A percentile compares a stretch with the other conserved stretches of the same genome.
phyloP scores from a whole-genome alignment of 495 filamentous ascomycete genomes.

The Trichoderma erinaceum region DNA sequence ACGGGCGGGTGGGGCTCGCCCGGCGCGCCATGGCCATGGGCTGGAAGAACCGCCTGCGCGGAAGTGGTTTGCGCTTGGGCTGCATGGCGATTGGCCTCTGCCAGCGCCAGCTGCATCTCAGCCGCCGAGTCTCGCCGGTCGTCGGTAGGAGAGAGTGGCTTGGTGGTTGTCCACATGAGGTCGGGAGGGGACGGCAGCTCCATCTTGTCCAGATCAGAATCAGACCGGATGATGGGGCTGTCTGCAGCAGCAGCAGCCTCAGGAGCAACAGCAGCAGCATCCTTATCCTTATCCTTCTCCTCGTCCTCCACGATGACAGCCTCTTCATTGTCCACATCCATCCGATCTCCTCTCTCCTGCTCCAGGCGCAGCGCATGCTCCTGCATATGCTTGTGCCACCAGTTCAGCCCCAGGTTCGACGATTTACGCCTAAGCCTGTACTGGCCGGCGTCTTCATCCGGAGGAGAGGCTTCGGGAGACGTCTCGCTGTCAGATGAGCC shows the following conservation, averaged over 20 bases:
- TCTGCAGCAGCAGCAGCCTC: constrained; percentile 9
- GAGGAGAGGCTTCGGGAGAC: constrained; percentile 23
- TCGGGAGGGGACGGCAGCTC: constrained; percentile 39
- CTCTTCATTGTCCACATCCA: constrained; percentile 10
- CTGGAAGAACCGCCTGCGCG: background rate
- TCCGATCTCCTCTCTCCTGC: constrained; percentile 15
- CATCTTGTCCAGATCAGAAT: constrained; percentile 38
- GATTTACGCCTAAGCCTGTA: constrained; percentile 36
- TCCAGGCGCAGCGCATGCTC: constrained; percentile 37
- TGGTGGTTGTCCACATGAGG: constrained; percentile 35
- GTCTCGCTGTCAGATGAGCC: constrained; percentile 39
- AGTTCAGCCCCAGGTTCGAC: constrained; percentile 40
- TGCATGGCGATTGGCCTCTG: constrained; percentile 8
- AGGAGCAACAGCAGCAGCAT: background rate
- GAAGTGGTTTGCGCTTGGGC: background rate
- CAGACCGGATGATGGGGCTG: constrained; percentile 19
- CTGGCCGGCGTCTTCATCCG: constrained; percentile 26
- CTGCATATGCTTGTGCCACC: constrained; percentile 48
- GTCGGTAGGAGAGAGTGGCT: background rate
- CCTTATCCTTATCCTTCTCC: too few species aligned
- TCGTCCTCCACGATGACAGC: constrained; percentile 2
- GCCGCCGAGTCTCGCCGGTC: constrained; percentile 30
- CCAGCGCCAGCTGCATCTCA: constrained; percentile 2
- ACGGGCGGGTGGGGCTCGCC: background rate
- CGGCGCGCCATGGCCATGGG: background rate